A percentile compares a stretch with the other conserved stretches of the same genome.
phyloP scores from a whole-genome alignment of 805 yeast species.

The Starmerella potacharoeniae region DNA sequence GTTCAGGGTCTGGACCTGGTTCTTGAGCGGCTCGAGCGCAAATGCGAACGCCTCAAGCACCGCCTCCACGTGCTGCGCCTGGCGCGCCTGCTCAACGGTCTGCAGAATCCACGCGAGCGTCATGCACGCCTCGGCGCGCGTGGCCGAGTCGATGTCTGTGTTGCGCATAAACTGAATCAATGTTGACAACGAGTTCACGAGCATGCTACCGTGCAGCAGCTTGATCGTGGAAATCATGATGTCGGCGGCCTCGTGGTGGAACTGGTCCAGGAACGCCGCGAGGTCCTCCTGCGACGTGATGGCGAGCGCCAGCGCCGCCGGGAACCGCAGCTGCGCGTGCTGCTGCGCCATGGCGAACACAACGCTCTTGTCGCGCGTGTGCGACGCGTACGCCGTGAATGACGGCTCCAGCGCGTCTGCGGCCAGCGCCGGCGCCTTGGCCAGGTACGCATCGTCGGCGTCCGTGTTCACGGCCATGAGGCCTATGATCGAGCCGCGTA shows the following conservation, averaged over 20 bases:
- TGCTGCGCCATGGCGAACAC: neutral
- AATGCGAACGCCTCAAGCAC: neutral
- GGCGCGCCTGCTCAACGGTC: neutral
- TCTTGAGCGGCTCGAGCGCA: conserved; percentile 3
- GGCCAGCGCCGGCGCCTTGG: neutral
- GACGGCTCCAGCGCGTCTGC: neutral
- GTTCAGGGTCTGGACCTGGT: conserved; percentile 31
- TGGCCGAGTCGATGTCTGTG: neutral
- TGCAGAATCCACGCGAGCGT: conserved; percentile 5
- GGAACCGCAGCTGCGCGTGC: neutral
- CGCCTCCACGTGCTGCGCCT: too few species aligned
- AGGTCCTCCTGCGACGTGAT: neutral
- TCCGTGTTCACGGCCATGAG: neutral
- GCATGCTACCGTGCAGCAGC: conserved; percentile 6
- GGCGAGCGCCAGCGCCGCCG: neutral
- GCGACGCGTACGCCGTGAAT: neutral
- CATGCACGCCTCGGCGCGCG: conserved; percentile 8
- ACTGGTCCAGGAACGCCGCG: neutral
- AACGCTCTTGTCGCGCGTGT: neutral
- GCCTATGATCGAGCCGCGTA: neutral
- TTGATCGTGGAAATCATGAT: conserved; percentile 1
- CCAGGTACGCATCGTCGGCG: neutral
- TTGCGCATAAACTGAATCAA: neutral
- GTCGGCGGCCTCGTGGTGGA: conserved; percentile 1
- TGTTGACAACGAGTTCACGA: neutral